These are phyloP conservation scores for Nemania sp. DNA, from an alignment of 2,329 filamentous ascomycete genomes.

Conservation along the genomic window DNA sequence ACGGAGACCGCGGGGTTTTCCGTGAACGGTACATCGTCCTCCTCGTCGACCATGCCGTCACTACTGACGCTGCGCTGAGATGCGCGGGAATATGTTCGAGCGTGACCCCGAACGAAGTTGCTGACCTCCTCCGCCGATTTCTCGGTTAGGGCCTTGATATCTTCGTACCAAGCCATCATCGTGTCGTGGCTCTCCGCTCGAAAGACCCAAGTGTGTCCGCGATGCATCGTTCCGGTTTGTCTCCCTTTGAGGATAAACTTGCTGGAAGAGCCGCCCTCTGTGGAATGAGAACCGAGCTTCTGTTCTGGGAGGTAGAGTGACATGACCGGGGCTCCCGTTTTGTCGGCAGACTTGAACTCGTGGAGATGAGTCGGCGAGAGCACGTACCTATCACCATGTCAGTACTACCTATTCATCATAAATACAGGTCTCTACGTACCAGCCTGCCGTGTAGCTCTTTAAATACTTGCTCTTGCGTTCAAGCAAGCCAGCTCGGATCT, in stretches of 20 bases:
- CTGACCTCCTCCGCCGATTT: constrained; percentile 85
- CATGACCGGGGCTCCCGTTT: constrained; percentile 90
- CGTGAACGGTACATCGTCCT: constrained; percentile 67
- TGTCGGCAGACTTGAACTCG: constrained; percentile 98
- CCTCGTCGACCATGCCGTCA: constrained; percentile 77
- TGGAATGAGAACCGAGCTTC: constrained; percentile 90
- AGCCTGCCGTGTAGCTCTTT: constrained; percentile 95
- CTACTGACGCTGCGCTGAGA: constrained; percentile 68
- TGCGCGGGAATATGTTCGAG: constrained; percentile 73
- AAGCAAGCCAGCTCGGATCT: constrained; percentile 86
- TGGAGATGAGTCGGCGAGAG: constrained; percentile 95
- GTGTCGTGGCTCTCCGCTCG: constrained; percentile 79
- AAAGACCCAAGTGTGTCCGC: constrained; percentile 74
- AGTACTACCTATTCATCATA: constrained; percentile 26
- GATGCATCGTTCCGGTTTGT: constrained; percentile 90
- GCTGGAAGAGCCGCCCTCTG: constrained; percentile 80
- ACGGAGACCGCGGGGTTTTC: constrained; percentile 54
- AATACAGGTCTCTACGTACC: constrained; percentile 61
- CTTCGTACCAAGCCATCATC: constrained; percentile 96
- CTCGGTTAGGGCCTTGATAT: constrained; percentile 87
- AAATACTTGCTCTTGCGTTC: constrained; percentile 99
- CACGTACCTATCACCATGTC: constrained; percentile 70
- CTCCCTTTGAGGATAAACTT: constrained; percentile 98
- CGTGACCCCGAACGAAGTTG: constrained; percentile 82
- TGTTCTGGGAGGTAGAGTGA: constrained; percentile 93